Base-by-base conservation (phyloP, 2,329 filamentous ascomycete genomes). In the Pezicula neosporulosa region DNA sequence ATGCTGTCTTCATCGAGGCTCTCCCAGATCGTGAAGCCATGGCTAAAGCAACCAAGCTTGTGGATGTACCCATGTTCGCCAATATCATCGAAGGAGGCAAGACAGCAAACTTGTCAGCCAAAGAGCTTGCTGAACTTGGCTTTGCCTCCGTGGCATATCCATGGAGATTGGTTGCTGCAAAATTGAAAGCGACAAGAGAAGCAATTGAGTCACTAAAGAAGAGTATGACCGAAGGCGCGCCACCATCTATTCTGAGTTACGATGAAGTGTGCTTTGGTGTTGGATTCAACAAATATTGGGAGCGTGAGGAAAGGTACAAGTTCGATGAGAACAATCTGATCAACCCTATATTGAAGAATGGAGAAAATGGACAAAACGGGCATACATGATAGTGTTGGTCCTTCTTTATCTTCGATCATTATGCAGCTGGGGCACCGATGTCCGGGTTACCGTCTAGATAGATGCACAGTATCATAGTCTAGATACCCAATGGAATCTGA, bases 1-100 rank as follows among this genome's bases (percentile, higher is more conserved):
- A 76, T 48, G 69, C 68, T 0, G 66, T 76, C n/a, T 76, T 77
- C 39, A 60, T 73, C 2, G 70, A 77, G 55, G 73, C 72, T 0
- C 62, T 76, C 1, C 72, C 74, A 0, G 71, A 76, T 51, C 65
- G 69, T 0, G 70, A 69, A 1, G 51, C 70, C 0, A 77, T 77
- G 74, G 59, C 60, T 18, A 68, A 59, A 44, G 68, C 67, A 8
- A 63, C 67, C 0, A 54, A 68, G 21, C 68, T 72, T 5, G 47
- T 76, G 9, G 60, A 67, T 16, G 66, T 72, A 27, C 70, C 73
- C 0, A 60, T 69, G 5, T 68, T 75, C 15, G 73, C 68, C 4
- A 77, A 76, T 54, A 73, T 73, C 37, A 72, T 73, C 33, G 68
- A 73, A 51, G 70, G 71, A 1, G 70, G 71, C 4, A 67, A 67